Evolutionary conservation across 176 grass and related monocot species (phyloP).

Genomic region (Avena atlantica): DNA sequence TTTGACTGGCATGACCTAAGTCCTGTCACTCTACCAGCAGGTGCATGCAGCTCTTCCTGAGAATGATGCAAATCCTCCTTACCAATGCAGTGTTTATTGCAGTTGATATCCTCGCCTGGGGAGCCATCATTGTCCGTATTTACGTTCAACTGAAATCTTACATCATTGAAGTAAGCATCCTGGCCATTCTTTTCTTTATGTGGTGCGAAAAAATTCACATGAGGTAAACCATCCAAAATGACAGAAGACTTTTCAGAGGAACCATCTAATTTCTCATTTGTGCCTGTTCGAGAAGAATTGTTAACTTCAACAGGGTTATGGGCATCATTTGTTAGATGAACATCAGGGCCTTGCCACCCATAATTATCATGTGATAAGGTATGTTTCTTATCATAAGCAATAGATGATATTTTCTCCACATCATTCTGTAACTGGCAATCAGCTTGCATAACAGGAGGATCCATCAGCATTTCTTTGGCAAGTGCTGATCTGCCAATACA

Average conservation of each 20-base stretch:
- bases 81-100: constrained; percentile 35
- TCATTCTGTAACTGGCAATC: constrained; percentile 60
- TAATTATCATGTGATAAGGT: constrained; percentile 44
- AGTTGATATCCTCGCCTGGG: constrained; percentile 22
- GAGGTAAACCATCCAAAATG: constrained; percentile 46
- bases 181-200: constrained; percentile 24
- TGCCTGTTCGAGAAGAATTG: constrained; percentile 35
- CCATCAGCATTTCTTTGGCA: constrained; percentile 68
- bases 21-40: constrained; percentile 34
- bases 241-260: constrained; percentile 38
- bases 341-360: constrained; percentile 48
- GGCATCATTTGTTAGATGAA: constrained; percentile 27
- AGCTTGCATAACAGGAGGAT: constrained; percentile 64
- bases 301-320: constrained; percentile 39
- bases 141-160: constrained; percentile 45
- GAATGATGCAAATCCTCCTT: constrained; percentile 43
- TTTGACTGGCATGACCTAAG: constrained; percentile 40
- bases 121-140: constrained; percentile 35
- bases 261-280: constrained; percentile 46
- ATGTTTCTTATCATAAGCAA: constrained; percentile 48
- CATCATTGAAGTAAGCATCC: constrained; percentile 37
- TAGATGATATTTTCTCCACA: constrained; percentile 54
- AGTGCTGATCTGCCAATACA: constrained; percentile 27
- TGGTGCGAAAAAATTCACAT: constrained; percentile 8
- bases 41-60: constrained; percentile 32